Evolutionary conservation across 2,329 filamentous ascomycete genomes (phyloP).

Genomic region (Phaeoacremonium minimum): DNA sequence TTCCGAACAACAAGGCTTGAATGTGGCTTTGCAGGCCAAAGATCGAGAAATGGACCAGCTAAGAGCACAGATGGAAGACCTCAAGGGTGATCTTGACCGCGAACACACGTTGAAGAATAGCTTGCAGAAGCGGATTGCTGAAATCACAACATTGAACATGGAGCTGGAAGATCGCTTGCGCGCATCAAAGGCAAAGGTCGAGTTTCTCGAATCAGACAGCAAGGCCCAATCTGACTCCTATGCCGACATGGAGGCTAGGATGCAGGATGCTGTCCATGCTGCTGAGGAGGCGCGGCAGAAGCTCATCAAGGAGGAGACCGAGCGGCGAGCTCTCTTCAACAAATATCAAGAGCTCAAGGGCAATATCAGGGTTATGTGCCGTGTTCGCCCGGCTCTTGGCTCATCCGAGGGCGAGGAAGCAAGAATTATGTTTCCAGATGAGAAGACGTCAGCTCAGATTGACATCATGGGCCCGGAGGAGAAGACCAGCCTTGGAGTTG

Average conservation of each 20-base stretch:
- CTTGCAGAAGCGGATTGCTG: constrained; percentile 48
- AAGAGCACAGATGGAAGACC: constrained; percentile 37
- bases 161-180: constrained; percentile 71
- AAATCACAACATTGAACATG: constrained; percentile 56
- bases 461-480: constrained; percentile 79
- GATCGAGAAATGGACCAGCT: constrained; percentile 50
- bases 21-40: constrained; percentile 41
- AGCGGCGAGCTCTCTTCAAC: constrained; percentile 90
- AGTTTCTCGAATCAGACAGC: constrained; percentile 85
- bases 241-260: constrained; percentile 71
- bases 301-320: constrained; percentile 83
- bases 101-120: constrained; percentile 60
- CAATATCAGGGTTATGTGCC: constrained; percentile 97
- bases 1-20: constrained; percentile 48
- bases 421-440: constrained; percentile 73
- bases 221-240: constrained; percentile 87
- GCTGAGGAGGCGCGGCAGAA: constrained; percentile 73
- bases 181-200: constrained; percentile 74
- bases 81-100: constrained; percentile 49
- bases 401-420: constrained; percentile 61
- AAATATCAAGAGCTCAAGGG: constrained; percentile 97
- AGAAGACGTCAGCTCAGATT: constrained; percentile 84
- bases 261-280: constrained; percentile 70
- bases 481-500: constrained; percentile 70
- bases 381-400: constrained; percentile 73